Percentiles rank a stretch among this genome's conserved stretches.
Conservation (phyloP, 108 stramenopile species). For the Fragilariopsis cylindrus region DNA sequence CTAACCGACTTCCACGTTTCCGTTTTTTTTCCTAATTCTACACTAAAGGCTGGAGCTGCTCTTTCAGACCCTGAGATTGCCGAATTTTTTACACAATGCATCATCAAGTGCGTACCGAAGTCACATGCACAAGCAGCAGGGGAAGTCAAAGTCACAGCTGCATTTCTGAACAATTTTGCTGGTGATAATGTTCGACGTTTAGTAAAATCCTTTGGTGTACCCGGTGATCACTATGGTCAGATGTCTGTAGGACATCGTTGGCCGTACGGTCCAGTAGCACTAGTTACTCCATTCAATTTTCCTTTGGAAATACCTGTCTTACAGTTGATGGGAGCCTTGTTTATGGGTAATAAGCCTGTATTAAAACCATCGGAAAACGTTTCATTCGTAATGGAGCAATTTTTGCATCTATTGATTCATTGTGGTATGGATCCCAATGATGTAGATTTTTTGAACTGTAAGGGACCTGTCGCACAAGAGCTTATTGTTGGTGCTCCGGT, state of each 20-base stretch:
- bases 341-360: conserved; percentile 98
- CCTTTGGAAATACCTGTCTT: conserved; percentile 94
- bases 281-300: conserved; percentile 97
- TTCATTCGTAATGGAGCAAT: conserved; percentile 95
- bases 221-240: conserved; percentile 97
- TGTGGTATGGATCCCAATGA: conserved; percentile 92
- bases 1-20: neutral
- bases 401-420: conserved; percentile 83
- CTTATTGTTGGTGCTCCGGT: conserved; percentile 81
- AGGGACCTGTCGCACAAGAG: conserved; percentile 85
- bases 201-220: conserved; percentile 85
- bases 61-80: conserved; percentile 73
- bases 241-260: conserved; percentile 91
- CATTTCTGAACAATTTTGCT: conserved; percentile 88
- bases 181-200: conserved; percentile 95
- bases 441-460: conserved; percentile 92
- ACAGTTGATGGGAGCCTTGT: conserved; percentile 97
- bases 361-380: conserved; percentile 88
- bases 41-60: conserved; percentile 64
- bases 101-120: conserved; percentile 94
- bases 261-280: conserved; percentile 95
- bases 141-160: conserved; percentile 85
- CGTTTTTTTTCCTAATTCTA: neutral
- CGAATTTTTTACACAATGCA: conserved; percentile 89
- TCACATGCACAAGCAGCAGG: conserved; percentile 89